Evolutionary conservation across 805 yeast genomes (phyloP).

Genomic region (Saturnispora serradocipensis): DNA sequence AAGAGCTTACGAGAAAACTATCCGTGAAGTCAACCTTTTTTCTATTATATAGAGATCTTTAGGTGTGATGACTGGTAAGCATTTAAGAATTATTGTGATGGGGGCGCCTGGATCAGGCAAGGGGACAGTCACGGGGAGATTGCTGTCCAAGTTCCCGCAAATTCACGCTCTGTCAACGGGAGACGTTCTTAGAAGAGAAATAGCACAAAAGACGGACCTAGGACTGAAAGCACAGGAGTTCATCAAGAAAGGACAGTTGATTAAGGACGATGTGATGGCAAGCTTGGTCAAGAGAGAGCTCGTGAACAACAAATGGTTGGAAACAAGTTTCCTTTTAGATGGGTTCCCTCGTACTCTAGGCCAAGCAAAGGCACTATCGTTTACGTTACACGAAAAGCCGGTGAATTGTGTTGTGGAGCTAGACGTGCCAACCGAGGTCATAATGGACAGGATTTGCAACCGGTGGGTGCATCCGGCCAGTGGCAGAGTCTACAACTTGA

Average conservation of each 20-base stretch:
- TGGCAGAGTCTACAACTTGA: slow-evolving; percentile 78
- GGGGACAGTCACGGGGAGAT: slow-evolving; percentile 74
- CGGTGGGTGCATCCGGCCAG: slow-evolving; percentile 79
- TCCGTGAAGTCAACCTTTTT: background rate
- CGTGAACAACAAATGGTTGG: slow-evolving; percentile 33
- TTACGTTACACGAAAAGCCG: slow-evolving; percentile 32
- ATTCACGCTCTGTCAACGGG: slow-evolving; percentile 71
- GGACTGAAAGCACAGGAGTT: slow-evolving; percentile 48
- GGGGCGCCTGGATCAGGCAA: slow-evolving; percentile 98
- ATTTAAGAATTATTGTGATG: slow-evolving; percentile 60
- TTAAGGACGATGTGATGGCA: slow-evolving; percentile 69
- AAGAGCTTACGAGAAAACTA: background rate
- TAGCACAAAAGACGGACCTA: slow-evolving; percentile 40
- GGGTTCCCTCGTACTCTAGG: slow-evolving; percentile 81
- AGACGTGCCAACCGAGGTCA: slow-evolving; percentile 78
- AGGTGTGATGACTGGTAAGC: slow-evolving; percentile 20
- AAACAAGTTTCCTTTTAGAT: slow-evolving; percentile 61
- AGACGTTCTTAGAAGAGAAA: slow-evolving; percentile 66
- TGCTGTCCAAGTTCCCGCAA: slow-evolving; percentile 43
- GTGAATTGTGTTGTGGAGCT: slow-evolving; percentile 78
- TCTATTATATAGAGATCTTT: background rate
- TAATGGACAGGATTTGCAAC: slow-evolving; percentile 71
- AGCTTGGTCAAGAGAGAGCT: slow-evolving; percentile 46
- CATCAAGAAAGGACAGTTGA: slow-evolving; percentile 54
- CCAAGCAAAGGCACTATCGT: slow-evolving; percentile 59